Base-by-base conservation (phyloP, 148 eudicot genomes). In the Cornus controversa region DNA sequence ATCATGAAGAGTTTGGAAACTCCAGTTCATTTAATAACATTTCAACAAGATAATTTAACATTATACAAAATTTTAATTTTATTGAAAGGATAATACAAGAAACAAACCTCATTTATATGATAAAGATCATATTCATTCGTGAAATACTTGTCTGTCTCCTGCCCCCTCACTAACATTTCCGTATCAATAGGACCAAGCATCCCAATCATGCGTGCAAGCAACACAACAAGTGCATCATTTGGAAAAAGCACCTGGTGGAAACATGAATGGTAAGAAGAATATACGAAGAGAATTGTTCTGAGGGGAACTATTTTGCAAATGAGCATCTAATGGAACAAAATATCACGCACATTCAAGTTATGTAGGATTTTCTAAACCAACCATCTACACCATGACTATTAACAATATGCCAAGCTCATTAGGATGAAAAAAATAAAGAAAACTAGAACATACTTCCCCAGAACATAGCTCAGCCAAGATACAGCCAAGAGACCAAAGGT, bases 401-500 rank as follows among this genome's bases (percentile, higher is more conserved):
- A 50, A 63, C 14, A 67, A 16, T 67, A 53, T 28, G 23, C 50
- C 15, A 68, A 23, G 37, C 45, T 23, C 8, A 50, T 10, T 23
- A 14, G n/a, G 72, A 29, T n/a, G 63, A 63, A 60, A 5, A 81
- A 14, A 68, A 66, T 25, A 75, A 16, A 74, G 26, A 53, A 53
- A 20, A 13, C 53, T 25, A 66, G 67, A 36, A 66, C 86, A 75
- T 88, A 95, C 99, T 87, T 96, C 95, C 25, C 98, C 98, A 77
- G 93, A 88, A 77, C 86, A 89, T 23, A 96, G 89, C 86, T 96
- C 99, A 18, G 91, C 97, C 80, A 93, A 87, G 75, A 96, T 93
- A 79, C 99, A 96, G 54, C 99, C 98, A 60, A 96, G 85, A 68
- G 99, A 96, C 99, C 99, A 96, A 6, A 96, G 82, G 82, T 96